Percentiles rank a stretch among this genome's conserved stretches.
Evolutionary conservation across 331 rosid species (phyloP).

Genomic region (Spiraea crenata): DNA sequence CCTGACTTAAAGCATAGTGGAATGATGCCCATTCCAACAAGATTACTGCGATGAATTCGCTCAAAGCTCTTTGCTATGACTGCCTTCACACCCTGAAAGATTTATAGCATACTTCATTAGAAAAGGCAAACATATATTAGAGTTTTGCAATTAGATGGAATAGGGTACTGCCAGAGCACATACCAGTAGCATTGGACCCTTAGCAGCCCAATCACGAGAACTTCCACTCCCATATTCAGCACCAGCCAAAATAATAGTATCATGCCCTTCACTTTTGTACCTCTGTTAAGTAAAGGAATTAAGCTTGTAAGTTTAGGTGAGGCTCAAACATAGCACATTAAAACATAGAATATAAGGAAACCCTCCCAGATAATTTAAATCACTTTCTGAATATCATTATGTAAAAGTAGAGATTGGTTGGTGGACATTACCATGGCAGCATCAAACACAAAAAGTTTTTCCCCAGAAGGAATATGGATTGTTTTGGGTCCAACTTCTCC

Average conservation of each 20-base stretch:
- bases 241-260: constrained; percentile 74
- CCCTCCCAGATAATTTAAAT: not conserved
- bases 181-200: constrained; percentile 92
- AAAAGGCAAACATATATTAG: not conserved
- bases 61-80: constrained; percentile 90
- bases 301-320: not conserved
- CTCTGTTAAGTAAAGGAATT: constrained; percentile 34
- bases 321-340: not conserved
- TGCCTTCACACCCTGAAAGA: constrained; percentile 76
- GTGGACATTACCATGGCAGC: constrained; percentile 63
- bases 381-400: not conserved
- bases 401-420: constrained; percentile 23
- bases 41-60: constrained; percentile 91
- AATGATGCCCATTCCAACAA: constrained; percentile 90
- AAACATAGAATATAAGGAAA: not conserved
- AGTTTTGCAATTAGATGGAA: not conserved
- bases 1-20: constrained; percentile 86
- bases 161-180: constrained; percentile 5
- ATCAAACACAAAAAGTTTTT: constrained; percentile 76
- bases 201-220: constrained; percentile 96
- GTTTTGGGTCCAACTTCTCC: constrained; percentile 99
- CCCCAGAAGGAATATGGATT: constrained; percentile 81
- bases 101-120: constrained; percentile 8
- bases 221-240: constrained; percentile 97
- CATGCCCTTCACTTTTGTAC: constrained; percentile 77